Conservation (phyloP, 1,139 yeast species). For the Pichia sp. region DNA sequence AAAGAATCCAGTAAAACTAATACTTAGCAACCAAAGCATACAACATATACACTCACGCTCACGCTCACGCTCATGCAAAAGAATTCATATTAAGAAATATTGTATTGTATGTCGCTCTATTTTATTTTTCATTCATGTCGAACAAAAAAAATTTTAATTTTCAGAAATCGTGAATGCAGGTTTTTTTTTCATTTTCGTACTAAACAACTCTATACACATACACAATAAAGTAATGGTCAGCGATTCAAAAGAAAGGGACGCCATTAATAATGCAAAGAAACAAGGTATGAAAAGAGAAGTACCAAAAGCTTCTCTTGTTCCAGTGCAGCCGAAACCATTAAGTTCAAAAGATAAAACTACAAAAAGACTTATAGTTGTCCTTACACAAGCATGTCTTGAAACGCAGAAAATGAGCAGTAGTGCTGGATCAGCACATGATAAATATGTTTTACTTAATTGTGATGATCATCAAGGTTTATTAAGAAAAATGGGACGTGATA, state of each 20-base stretch:
- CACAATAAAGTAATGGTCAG: conserved; percentile 30
- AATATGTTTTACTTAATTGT: conserved; percentile 88
- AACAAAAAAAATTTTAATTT: too few relatives aligned
- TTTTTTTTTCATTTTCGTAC: not conserved
- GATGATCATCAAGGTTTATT: conserved; percentile 96
- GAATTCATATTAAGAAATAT: too few relatives aligned
- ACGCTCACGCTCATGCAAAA: too few relatives aligned
- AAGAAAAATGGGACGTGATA: conserved; percentile 94
- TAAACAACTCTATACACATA: not conserved
- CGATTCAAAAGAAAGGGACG: conserved; percentile 40
- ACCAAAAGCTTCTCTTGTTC: conserved; percentile 69
- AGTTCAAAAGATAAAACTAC: conserved; percentile 78
- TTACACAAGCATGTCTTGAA: conserved; percentile 92
- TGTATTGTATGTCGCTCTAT: too few relatives aligned
- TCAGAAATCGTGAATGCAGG: not conserved
- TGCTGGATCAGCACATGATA: conserved; percentile 79
- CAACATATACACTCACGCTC: too few relatives aligned
- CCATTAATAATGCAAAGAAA: conserved; percentile 29
- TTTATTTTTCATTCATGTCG: too few relatives aligned
- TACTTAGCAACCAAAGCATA: too few relatives aligned
- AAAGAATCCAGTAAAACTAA: too few relatives aligned
- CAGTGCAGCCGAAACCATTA: conserved; percentile 76
- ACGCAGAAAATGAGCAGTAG: conserved; percentile 80
- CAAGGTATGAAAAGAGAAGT: conserved; percentile 31
- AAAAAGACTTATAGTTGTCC: conserved; percentile 81